phyloP scores from a whole-genome alignment of 176 grass and related monocot genomes.

The Stipa capillata region DNA sequence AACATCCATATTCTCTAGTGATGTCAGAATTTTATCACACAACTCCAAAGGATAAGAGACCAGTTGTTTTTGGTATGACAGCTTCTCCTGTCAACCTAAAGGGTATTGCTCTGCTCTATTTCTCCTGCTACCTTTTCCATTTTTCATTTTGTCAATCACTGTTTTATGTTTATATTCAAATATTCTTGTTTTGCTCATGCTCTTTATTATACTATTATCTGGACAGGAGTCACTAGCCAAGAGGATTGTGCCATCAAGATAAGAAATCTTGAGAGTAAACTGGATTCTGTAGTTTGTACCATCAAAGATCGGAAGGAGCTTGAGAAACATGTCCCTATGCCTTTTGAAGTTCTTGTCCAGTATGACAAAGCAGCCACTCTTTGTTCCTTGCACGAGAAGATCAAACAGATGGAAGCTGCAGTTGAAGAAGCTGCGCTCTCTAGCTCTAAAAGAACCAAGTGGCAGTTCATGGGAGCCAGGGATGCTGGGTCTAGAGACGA shows the following conservation, averaged over 20 bases:
- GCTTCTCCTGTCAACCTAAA: slow-evolving; percentile 99
- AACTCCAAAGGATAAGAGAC: slow-evolving; percentile 81
- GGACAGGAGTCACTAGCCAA: slow-evolving; percentile 91
- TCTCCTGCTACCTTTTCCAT: not conserved
- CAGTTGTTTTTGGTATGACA: slow-evolving; percentile 95
- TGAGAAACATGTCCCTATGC: slow-evolving; percentile 98
- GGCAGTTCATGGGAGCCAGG: slow-evolving; percentile 99
- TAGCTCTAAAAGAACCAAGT: slow-evolving; percentile 91
- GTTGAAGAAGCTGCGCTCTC: slow-evolving; percentile 83
- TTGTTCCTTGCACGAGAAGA: slow-evolving; percentile 81
- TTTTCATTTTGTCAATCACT: not conserved
- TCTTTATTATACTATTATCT: slow-evolving; percentile 16
- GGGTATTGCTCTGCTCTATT: slow-evolving; percentile 47
- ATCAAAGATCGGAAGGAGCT: slow-evolving; percentile 94
- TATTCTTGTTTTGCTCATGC: slow-evolving; percentile 11
- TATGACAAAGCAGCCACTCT: slow-evolving; percentile 96
- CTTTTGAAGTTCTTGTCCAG: slow-evolving; percentile 67
- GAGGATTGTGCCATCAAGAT: slow-evolving; percentile 99
- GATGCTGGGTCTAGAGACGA: slow-evolving; percentile 96
- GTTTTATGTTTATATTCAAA: not conserved
- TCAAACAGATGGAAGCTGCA: slow-evolving; percentile 81
- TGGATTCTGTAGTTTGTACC: slow-evolving; percentile 90
- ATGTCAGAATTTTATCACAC: slow-evolving; percentile 99
- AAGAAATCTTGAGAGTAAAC: slow-evolving; percentile 92
- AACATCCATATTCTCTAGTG: slow-evolving; percentile 99